Evolutionary conservation across 2,329 filamentous ascomycete species (phyloP), one percentile per base, ranked within the genome.

Genomic region (Lojkania enalia): DNA sequence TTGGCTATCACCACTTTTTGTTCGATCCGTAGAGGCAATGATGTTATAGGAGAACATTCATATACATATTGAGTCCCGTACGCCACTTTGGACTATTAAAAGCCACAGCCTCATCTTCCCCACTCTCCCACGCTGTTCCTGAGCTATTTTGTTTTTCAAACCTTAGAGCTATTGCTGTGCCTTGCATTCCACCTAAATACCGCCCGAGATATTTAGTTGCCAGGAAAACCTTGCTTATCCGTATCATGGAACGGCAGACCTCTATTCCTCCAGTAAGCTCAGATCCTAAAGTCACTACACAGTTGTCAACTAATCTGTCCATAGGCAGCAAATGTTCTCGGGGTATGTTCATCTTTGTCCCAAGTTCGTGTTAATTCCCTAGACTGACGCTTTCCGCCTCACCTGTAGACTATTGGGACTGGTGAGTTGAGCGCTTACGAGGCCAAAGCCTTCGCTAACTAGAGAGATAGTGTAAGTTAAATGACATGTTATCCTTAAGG

Each of bases 281-380:
- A 4, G 7, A 7, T 23, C 15, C 14, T 12, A 11, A 30, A 11
- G 11, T 18, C n/a, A 27, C 15, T 7, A 16, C 32, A 25, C 14
- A 16, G 33, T 15, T 12, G 3, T 37, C n/a, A 47, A 46, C 63
- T 70, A 39, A 69, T 42, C 20, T 35, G 3, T 42, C n/a, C 19
- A 35, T 21, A 71, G 69, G 64, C 67, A 44, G 69, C 69, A 33
- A 67, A 64, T 46, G 53, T 71, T 23, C 63, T 72, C 33, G 69
- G 69, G 38, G 68, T 71, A 61, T 41, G 68, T 55, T 32, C n/a
- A n/a, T n/a, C n/a, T n/a, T n/a, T n/a, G n/a, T 19, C 32, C 18
- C 13, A 32, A 14, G 6, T 15, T n/a, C 14, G 11, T 11, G 16
- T 36, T 14, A 11, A 12, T 23, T 5, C 21, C 15, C 13, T 7